phyloP scores from a whole-genome alignment of 1,139 yeast genomes.

The Wickerhamiella pararugosa region DNA sequence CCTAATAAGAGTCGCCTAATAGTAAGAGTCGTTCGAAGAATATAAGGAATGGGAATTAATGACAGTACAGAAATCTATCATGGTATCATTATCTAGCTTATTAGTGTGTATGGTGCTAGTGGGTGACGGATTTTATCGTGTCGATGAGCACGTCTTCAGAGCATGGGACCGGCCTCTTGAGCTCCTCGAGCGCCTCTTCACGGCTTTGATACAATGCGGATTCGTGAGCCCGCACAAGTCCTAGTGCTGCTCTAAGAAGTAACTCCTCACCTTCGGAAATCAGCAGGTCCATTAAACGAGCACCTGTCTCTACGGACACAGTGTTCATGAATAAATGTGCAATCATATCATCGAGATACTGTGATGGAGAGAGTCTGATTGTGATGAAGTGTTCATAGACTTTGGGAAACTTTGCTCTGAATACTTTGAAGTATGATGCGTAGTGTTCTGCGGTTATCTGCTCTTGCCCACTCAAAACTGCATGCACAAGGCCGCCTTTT shows the following conservation, averaged over 20 bases:
- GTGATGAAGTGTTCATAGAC: conserved; percentile 37
- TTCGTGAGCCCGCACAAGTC: conserved; percentile 33
- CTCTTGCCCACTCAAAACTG: conserved; percentile 20
- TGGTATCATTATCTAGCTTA: no score
- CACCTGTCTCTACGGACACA: conserved; percentile 25
- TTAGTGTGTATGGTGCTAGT: neutral
- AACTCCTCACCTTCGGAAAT: conserved; percentile 47
- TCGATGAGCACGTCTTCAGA: conserved; percentile 12
- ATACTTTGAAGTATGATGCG: conserved; percentile 34
- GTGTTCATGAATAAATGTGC: conserved; percentile 27
- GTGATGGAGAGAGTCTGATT: conserved; percentile 26
- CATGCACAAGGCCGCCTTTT: conserved; percentile 22
- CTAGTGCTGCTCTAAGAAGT: conserved; percentile 34
- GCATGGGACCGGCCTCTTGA: conserved; percentile 7
- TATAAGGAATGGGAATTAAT: no score
- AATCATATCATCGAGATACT: conserved; percentile 27
- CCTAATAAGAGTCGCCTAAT: no score
- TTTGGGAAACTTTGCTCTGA: conserved; percentile 32
- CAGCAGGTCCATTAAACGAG: conserved; percentile 39
- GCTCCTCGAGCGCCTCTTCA: conserved; percentile 30
- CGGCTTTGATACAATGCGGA: conserved; percentile 39
- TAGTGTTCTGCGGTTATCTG: conserved; percentile 22
- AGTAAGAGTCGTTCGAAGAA: no score
- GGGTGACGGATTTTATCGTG: conserved; percentile 6
- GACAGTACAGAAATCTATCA: no score